Conservation (phyloP, 345 rosid genomes). For the Trapa bicornis region DNA sequence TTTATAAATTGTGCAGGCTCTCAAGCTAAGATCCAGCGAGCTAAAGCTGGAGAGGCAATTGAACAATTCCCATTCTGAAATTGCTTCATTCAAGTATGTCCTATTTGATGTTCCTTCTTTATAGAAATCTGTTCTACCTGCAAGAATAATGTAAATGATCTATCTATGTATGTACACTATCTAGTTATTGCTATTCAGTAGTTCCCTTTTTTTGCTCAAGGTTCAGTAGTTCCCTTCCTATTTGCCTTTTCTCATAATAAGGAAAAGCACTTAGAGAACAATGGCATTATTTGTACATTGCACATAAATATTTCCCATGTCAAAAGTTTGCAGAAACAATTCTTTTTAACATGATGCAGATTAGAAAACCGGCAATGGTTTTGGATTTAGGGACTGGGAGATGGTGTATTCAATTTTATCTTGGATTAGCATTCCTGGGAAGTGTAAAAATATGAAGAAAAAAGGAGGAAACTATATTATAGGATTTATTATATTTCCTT, state of each 20-base stretch:
- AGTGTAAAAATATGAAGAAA: too few relatives aligned
- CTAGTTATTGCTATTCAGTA: neutral
- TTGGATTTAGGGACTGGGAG: neutral
- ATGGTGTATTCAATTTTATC: too few relatives aligned
- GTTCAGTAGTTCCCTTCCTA: too few relatives aligned
- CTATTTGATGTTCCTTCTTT: neutral
- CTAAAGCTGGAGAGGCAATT: conserved; percentile 88
- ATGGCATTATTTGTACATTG: neutral
- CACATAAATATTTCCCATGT: neutral
- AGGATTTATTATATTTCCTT: too few relatives aligned
- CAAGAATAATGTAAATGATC: neutral
- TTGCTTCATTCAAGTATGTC: conserved; percentile 60
- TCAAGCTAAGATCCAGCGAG: conserved; percentile 84
- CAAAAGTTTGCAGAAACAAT: neutral
- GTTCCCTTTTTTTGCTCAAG: neutral
- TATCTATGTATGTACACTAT: neutral
- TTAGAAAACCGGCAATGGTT: neutral
- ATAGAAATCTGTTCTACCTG: neutral
- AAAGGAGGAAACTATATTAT: too few relatives aligned
- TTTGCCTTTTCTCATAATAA: neutral
- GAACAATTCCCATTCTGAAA: conserved; percentile 64
- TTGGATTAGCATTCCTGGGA: too few relatives aligned
- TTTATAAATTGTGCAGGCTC: conserved; percentile 46
- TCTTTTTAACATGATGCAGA: neutral
- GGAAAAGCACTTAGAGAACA: neutral